Conservation (phyloP, 2,329 filamentous ascomycete species). For the Phoma herbarum region DNA sequence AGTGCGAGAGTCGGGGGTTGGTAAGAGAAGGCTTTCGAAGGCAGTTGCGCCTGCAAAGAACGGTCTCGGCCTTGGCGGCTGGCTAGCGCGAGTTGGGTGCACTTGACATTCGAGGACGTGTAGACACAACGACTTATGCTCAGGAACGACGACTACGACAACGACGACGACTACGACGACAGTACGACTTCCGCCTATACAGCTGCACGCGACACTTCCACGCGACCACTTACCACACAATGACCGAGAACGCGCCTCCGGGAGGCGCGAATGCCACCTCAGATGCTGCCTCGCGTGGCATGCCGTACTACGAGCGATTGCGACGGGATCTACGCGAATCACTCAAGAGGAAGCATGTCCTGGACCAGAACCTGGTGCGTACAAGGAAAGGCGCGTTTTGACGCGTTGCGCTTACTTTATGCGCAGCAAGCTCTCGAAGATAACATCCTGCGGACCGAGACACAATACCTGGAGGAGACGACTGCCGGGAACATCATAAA, state of each 20-base stretch:
- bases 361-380: constrained; percentile 68
- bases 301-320: constrained; percentile 77
- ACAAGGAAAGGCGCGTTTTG: constrained; percentile 6
- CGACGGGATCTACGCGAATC: constrained; percentile 73
- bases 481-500: constrained; percentile 92
- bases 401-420: constrained; percentile 25
- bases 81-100: constrained; percentile 15
- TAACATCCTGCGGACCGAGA: constrained; percentile 82
- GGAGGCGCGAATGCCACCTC: constrained; percentile 45
- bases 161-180: not conserved
- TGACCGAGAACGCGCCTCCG: constrained; percentile 60
- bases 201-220: not conserved
- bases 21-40: constrained; percentile 7
- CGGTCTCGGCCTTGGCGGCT: constrained; percentile 12
- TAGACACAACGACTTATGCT: constrained; percentile 3
- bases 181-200: not conserved
- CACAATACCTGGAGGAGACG: constrained; percentile 86
- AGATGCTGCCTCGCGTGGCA: constrained; percentile 59
- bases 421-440: constrained; percentile 73
- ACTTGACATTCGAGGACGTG: constrained; percentile 7
- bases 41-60: constrained; percentile 8
- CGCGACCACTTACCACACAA: constrained; percentile 31
- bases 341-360: constrained; percentile 69
- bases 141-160: not conserved
- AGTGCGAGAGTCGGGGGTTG: constrained; percentile 10